Conservation (phyloP, 495 filamentous ascomycete species). For the Hypoxylon lenormandii region DNA sequence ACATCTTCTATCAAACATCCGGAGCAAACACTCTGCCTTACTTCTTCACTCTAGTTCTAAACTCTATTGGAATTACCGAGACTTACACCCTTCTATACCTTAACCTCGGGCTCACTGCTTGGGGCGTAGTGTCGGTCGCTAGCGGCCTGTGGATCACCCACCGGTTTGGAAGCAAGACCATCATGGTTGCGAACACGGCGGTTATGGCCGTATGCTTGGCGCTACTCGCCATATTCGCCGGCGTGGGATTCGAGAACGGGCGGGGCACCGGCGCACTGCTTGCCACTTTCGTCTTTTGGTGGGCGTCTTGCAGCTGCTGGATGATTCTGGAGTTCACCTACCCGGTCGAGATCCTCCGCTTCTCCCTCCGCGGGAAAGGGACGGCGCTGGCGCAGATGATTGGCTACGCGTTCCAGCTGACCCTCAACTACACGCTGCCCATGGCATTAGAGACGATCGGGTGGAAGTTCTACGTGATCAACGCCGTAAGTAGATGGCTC, state of each 20-base stretch:
- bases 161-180: background rate
- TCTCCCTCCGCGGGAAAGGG: constrained; percentile 37
- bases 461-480: constrained; percentile 44
- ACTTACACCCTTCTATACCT: background rate
- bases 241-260: background rate
- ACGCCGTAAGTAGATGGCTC: constrained; percentile 23
- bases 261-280: background rate
- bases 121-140: background rate
- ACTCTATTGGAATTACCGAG: background rate
- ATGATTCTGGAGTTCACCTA: background rate
- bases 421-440: constrained; percentile 44
- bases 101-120: background rate
- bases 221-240: background rate
- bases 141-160: background rate
- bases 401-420: constrained; percentile 6
- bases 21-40: background rate
- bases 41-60: background rate
- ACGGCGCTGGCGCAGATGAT: constrained; percentile 23
- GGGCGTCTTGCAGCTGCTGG: background rate
- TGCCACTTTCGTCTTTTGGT: background rate
- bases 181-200: background rate
- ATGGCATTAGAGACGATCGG: constrained; percentile 40
- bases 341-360: constrained; percentile 50
- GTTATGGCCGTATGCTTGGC: background rate
- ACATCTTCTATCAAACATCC: background rate